Evolutionary conservation across 345 rosid species (phyloP).

Genomic region (Erodium maritimum): DNA sequence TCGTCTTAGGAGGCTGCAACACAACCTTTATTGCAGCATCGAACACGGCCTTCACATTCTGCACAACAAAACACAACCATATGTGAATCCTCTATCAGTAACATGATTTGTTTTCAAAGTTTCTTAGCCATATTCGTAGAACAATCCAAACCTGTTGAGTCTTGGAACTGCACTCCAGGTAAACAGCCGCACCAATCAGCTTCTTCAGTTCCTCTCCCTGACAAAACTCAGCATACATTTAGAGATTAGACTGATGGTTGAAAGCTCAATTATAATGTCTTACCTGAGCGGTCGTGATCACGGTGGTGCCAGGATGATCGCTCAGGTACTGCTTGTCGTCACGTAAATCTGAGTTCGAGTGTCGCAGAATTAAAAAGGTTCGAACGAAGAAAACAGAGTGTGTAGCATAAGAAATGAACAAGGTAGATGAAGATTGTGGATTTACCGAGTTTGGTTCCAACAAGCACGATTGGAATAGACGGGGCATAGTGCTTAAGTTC

Average conservation of each 20-base stretch:
- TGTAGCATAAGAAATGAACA: not conserved
- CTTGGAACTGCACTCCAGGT: constrained; percentile 48
- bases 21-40: constrained; percentile 48
- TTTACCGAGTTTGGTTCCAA: constrained; percentile 44
- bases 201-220: constrained; percentile 52
- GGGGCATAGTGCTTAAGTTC: constrained; percentile 54
- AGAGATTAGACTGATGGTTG: no score
- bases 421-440: not conserved
- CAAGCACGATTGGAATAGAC: constrained; percentile 37
- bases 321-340: constrained; percentile 35
- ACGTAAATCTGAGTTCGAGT: constrained; percentile 31
- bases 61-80: not conserved
- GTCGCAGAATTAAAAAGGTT: not conserved
- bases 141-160: constrained; percentile 29
- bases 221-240: not conserved
- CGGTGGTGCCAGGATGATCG: constrained; percentile 32
- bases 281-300: constrained; percentile 37
- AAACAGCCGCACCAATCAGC: constrained; percentile 37
- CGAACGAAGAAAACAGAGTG: not conserved
- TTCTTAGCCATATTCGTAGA: no score
- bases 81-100: no score
- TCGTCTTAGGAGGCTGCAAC: constrained; percentile 39
- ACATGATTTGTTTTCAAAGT: no score
- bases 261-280: not conserved
- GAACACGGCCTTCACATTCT: constrained; percentile 42